Conservation (phyloP, 2,329 filamentous ascomycete genomes). For the Fusarium nurragi region DNA sequence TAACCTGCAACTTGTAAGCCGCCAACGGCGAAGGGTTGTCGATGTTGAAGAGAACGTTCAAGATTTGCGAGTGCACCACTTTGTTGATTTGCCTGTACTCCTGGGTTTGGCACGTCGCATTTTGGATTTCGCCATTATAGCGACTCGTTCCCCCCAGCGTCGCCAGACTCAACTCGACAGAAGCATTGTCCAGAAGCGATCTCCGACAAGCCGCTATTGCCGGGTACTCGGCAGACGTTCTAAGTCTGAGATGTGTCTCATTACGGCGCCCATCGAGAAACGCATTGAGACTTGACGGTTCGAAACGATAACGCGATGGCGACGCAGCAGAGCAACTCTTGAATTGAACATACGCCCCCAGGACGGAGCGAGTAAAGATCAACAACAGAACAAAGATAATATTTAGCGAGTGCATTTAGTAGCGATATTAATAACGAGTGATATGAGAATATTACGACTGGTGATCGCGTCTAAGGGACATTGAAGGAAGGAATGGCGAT, state of each 20-base stretch:
- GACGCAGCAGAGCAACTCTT: conserved; percentile 10
- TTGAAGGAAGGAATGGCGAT: conserved; percentile 15
- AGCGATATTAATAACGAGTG: not conserved
- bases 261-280: conserved; percentile 7
- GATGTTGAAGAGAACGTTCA: conserved; percentile 44
- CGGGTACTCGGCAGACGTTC: not conserved
- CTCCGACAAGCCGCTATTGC: conserved; percentile 6
- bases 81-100: not conserved
- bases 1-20: conserved; percentile 29
- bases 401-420: conserved; percentile 12
- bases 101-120: conserved; percentile 23
- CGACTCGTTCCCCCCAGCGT: conserved; percentile 27
- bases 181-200: conserved; percentile 10
- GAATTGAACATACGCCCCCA: conserved; percentile 25
- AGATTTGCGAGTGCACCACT: not conserved
- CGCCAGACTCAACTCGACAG: conserved; percentile 22
- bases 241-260: conserved; percentile 15
- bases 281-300: not conserved
- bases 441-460: not conserved
- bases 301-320: not conserved
- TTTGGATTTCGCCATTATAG: conserved; percentile 28
- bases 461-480: not conserved
- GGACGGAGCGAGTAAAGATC: not conserved
- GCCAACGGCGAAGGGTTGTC: conserved; percentile 24
- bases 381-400: not conserved